Evolutionary conservation across 2,329 filamentous ascomycete species (phyloP).

Genomic region (Calonectria pseudoturangicola): DNA sequence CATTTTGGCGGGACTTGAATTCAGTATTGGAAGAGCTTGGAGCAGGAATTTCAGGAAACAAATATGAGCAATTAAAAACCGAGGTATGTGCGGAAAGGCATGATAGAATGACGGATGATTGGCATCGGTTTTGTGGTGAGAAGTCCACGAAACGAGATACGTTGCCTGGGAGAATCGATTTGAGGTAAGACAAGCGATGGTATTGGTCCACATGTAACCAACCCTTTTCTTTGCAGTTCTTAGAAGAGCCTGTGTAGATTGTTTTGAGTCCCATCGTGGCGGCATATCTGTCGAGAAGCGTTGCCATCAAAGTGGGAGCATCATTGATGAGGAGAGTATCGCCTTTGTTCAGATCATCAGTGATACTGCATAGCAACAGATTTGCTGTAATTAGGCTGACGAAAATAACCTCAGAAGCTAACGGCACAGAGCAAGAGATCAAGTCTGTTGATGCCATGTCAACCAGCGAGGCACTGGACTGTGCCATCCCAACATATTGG

Average conservation of each 20-base stretch:
- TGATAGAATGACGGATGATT: not conserved
- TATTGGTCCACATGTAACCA: constrained; percentile 15
- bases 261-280: not conserved
- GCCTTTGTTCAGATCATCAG: not conserved
- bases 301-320: not conserved
- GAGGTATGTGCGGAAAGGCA: not conserved
- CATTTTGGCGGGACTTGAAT: not conserved
- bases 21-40: not conserved
- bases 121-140: not conserved
- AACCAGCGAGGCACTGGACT: not conserved
- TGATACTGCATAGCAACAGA: not conserved
- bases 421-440: not conserved
- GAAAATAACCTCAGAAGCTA: not conserved
- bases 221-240: not conserved
- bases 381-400: not conserved
- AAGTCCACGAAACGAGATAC: constrained; percentile 19
- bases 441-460: not conserved
- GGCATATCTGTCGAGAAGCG: not conserved
- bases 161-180: not conserved
- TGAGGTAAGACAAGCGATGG: constrained; percentile 3
- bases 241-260: not conserved
- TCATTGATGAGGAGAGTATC: constrained; percentile 3
- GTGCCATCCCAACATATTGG: constrained; percentile 11
- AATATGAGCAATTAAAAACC: not conserved
- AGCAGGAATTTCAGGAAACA: constrained; percentile 3